Conservation (phyloP, 768 basidiomycete genomes). For the Boletus edulis region DNA sequence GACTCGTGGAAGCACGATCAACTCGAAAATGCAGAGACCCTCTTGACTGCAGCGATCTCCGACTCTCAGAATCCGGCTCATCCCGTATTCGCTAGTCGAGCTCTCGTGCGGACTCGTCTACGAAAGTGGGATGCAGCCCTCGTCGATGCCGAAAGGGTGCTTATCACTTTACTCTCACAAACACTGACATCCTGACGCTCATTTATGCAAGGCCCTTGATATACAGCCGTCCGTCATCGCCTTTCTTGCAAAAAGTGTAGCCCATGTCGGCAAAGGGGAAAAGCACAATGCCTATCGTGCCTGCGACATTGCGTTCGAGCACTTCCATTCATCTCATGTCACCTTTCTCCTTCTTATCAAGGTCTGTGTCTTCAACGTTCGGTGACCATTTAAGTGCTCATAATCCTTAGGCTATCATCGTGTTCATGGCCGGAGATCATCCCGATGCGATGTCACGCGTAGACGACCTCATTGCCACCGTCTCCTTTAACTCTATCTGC, state of each 20-base stretch:
- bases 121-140: neutral
- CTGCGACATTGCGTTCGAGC: neutral
- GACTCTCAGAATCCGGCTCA: neutral
- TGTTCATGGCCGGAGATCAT: neutral
- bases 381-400: neutral
- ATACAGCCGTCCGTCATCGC: neutral
- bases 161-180: neutral
- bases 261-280: neutral
- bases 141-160: neutral
- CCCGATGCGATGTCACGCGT: neutral
- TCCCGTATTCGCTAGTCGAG: neutral
- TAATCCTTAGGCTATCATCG: neutral
- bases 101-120: neutral
- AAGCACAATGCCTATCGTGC: neutral
- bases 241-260: neutral
- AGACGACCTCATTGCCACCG: neutral
- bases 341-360: neutral
- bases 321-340: neutral
- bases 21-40: neutral
- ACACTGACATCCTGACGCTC: neutral
- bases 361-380: neutral
- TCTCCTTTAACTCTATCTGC: neutral
- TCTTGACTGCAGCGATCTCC: neutral
- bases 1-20: neutral
- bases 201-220: neutral